Evolutionary conservation across 2,329 filamentous ascomycete species (phyloP), one percentile per base, ranked within the genome.

Genomic region (Ophiosphaerella korrae): DNA sequence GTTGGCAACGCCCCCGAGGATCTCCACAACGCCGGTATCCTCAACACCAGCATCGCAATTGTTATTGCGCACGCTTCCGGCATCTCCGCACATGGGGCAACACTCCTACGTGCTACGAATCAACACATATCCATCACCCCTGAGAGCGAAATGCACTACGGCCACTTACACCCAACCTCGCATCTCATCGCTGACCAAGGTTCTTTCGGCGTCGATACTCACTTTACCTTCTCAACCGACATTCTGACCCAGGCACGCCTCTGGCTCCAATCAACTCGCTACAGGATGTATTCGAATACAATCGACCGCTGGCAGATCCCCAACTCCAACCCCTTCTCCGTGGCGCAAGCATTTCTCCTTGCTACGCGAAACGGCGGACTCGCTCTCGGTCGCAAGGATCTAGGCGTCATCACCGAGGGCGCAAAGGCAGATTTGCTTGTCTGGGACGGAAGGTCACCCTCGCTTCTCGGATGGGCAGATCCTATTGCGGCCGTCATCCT

Each of bases 141-240:
- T 1, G 84, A 86, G 59, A 82, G 80, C 0, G 83, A 85, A 58
- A 79, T 83, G 74, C 81, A 84, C 62, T 84, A 79, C 64, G 82
- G 83, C n/a, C 80, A 83, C 57, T 73, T 69, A 0, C 80, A 84
- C 50, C 73, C 75, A 1, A 61, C 67, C 33, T 74, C 70, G 14
- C 73, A 79, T 45, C 62, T 73, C 7, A 70, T 79, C 24, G 75
- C 75, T 24, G 82, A 85, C 58, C 81, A 84, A 53, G 76, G 75
- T 1, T 67, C 80, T 1, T 73, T 85, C 0, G 82, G 82, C 2
- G 72, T 84, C 8, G 82, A 85, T 59, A 84, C 80, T 0, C 78
- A 82, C 58, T 79, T 80, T 52, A 79, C 80, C 8, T 84, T 76
- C 63, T 80, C 76, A 0, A 73, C 75, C 3, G 81, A 84, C 44